These are phyloP conservation scores for Metarhizium humberi DNA, from an alignment of 2,329 filamentous ascomycete genomes.

Conservation along the genomic window DNA sequence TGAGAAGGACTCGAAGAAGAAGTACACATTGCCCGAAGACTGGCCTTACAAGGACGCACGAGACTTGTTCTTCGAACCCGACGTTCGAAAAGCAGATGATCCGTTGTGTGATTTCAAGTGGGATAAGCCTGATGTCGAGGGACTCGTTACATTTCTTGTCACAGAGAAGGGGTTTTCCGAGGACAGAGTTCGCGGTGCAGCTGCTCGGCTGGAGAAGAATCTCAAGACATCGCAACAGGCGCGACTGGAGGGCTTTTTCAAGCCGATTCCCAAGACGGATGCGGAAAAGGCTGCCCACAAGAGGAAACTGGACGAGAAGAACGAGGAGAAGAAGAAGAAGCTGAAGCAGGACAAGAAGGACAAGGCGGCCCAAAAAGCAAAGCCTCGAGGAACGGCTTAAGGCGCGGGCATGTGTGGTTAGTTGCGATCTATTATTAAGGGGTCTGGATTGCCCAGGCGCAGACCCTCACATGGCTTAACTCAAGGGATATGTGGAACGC, in stretches of 20 bases:
- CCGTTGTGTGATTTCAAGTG: slow-evolving; percentile 95
- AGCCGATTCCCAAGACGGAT: slow-evolving; percentile 79
- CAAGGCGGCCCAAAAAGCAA: slow-evolving; percentile 84
- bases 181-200: slow-evolving; percentile 76
- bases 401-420: background rate
- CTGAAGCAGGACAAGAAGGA: slow-evolving; percentile 90
- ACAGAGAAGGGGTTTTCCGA: slow-evolving; percentile 96
- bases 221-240: slow-evolving; percentile 86
- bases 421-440: too few species aligned
- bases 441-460: background rate
- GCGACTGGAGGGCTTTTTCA: slow-evolving; percentile 93
- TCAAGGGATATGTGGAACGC: background rate
- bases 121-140: slow-evolving; percentile 87
- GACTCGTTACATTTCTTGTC: slow-evolving; percentile 81
- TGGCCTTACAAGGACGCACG: slow-evolving; percentile 94
- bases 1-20: slow-evolving; percentile 65
- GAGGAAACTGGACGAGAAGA: slow-evolving; percentile 87
- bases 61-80: slow-evolving; percentile 82
- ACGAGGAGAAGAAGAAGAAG: slow-evolving; percentile 91
- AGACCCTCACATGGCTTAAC: background rate
- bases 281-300: slow-evolving; percentile 78
- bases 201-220: slow-evolving; percentile 75
- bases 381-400: slow-evolving; percentile 59
- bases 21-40: slow-evolving; percentile 84
- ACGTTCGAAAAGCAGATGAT: slow-evolving; percentile 75